Evolutionary conservation across 495 filamentous ascomycete species (phyloP).

Genomic region (Annulohypoxylon bovei): DNA sequence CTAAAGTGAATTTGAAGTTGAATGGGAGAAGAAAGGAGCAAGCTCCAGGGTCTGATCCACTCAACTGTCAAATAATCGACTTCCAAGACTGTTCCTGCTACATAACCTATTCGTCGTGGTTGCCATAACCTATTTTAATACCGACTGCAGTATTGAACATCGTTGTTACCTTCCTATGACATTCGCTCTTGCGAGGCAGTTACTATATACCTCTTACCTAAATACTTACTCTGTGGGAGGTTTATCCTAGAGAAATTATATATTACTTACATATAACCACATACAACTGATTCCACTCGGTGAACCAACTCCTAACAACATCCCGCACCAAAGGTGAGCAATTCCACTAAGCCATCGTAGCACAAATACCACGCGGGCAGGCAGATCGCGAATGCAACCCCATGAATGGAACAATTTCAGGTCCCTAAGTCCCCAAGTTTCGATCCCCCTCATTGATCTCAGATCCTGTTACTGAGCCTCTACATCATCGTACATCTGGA

Average conservation of each 20-base stretch:
- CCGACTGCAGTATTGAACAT: background rate
- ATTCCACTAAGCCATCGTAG: slow-evolving; percentile 26
- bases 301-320: slow-evolving; percentile 6
- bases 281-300: slow-evolving; percentile 11
- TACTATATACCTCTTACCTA: slow-evolving; percentile 3
- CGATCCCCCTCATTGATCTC: slow-evolving; percentile 28
- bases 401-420: slow-evolving; percentile 24
- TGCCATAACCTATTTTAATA: background rate
- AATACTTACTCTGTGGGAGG: background rate
- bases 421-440: slow-evolving; percentile 20
- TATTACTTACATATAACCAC: slow-evolving; percentile 2
- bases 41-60: background rate
- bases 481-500: slow-evolving; percentile 40
- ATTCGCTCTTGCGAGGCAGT: background rate
- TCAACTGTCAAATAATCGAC: background rate
- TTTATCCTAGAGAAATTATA: background rate
- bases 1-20: background rate
- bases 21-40: background rate
- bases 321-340: slow-evolving; percentile 14
- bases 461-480: slow-evolving; percentile 25
- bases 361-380: slow-evolving; percentile 30
- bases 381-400: slow-evolving; percentile 35
- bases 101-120: background rate
- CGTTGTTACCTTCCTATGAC: background rate
- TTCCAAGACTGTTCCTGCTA: background rate